phyloP scores from a whole-genome alignment of 805 yeast species.

The Debaryomyces prosopidis region DNA sequence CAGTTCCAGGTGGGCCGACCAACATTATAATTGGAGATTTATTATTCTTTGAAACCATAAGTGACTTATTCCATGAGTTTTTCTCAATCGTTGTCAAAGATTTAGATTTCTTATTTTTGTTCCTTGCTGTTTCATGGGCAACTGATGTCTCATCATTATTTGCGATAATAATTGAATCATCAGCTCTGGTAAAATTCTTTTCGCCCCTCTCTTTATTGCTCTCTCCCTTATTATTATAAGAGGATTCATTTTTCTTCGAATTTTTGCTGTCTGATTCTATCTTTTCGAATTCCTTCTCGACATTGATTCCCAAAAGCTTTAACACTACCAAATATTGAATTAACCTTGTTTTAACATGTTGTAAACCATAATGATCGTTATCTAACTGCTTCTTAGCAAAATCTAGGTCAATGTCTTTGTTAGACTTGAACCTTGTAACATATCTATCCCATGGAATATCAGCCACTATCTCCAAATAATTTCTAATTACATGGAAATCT shows the following conservation, averaged over 20 bases:
- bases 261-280: slow-evolving; percentile 5
- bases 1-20: slow-evolving; percentile 94
- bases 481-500: slow-evolving; percentile 64
- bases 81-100: slow-evolving; percentile 10
- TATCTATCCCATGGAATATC: slow-evolving; percentile 62
- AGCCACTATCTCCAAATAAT: slow-evolving; percentile 62
- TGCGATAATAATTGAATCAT: slow-evolving; percentile 31
- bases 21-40: slow-evolving; percentile 76
- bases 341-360: slow-evolving; percentile 60
- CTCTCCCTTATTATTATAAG: slow-evolving; percentile 3
- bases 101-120: slow-evolving; percentile 16
- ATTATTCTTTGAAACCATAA: slow-evolving; percentile 30
- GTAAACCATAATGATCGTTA: slow-evolving; percentile 44
- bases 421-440: slow-evolving; percentile 28
- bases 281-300: slow-evolving; percentile 23
- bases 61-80: slow-evolving; percentile 8
- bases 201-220: slow-evolving; percentile 10
- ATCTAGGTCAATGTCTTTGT: slow-evolving; percentile 51
- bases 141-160: slow-evolving; percentile 34
- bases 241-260: slow-evolving; percentile 1
- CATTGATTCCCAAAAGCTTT: slow-evolving; percentile 51
- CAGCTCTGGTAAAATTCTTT: slow-evolving; percentile 7
- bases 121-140: slow-evolving; percentile 24
- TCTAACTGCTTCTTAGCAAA: slow-evolving; percentile 40
- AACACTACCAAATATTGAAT: slow-evolving; percentile 79